These are phyloP conservation scores for Xylaria telfairii DNA, from an alignment of 495 filamentous ascomycete genomes.

Conservation along the genomic window DNA sequence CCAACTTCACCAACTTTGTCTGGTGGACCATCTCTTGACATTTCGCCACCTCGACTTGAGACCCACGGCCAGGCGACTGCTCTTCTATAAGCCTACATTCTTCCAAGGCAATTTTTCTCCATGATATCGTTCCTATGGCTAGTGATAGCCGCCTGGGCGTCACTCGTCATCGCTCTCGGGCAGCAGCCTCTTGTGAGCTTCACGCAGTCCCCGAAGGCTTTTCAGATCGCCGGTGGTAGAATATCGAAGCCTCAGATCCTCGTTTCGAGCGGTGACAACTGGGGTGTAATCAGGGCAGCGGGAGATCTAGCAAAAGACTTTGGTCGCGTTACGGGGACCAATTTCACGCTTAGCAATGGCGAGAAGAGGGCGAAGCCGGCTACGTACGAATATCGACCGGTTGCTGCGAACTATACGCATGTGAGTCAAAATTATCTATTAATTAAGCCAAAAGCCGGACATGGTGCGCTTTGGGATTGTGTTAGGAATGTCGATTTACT, in stretches of 20 bases:
- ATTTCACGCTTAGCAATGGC: conserved; percentile 61
- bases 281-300: conserved; percentile 71
- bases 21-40: neutral
- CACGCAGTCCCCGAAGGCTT: conserved; percentile 40
- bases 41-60: neutral
- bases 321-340: conserved; percentile 66
- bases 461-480: neutral
- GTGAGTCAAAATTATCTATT: conserved; percentile 36
- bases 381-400: conserved; percentile 50
- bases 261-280: conserved; percentile 63
- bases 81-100: neutral
- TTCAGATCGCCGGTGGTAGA: conserved; percentile 53
- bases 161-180: conserved; percentile 54
- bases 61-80: neutral
- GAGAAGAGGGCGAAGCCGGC: conserved; percentile 44
- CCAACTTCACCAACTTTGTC: neutral
- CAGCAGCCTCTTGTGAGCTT: conserved; percentile 64
- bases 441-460: too few species aligned
- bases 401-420: conserved; percentile 53
- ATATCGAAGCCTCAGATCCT: conserved; percentile 57
- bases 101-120: neutral
- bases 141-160: conserved; percentile 22
- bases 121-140: conserved; percentile 20
- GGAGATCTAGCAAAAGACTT: conserved; percentile 74
- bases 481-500: neutral